Evolutionary conservation across 2,329 filamentous ascomycete species (phyloP).

Genomic region (Verticillium albo-atrum): DNA sequence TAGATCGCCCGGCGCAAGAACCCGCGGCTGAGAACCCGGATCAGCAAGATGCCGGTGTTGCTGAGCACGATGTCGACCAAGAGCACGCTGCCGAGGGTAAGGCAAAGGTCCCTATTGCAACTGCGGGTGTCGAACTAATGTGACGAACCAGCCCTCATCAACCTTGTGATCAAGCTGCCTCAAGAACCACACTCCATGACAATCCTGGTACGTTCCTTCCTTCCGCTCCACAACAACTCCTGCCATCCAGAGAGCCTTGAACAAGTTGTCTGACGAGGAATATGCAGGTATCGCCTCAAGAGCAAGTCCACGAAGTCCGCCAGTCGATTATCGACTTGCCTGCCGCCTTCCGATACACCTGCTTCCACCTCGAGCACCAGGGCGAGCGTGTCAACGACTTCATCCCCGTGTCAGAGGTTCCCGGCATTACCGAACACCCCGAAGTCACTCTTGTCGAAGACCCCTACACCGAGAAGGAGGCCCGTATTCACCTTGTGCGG

Average conservation of each 20-base stretch:
- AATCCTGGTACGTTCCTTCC: constrained; percentile 65
- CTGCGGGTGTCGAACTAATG: not conserved
- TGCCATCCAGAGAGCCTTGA: not conserved
- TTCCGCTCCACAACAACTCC: not conserved
- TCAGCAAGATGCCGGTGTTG: constrained; percentile 11
- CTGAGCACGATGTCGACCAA: not conserved
- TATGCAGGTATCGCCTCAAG: constrained; percentile 76
- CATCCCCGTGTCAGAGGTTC: constrained; percentile 83
- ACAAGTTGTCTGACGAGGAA: constrained; percentile 4
- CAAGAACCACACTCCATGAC: constrained; percentile 75
- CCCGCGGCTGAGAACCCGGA: not conserved
- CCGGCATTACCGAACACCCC: constrained; percentile 70
- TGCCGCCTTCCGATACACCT: constrained; percentile 92
- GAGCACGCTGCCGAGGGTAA: constrained; percentile 27
- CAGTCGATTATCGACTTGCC: constrained; percentile 95
- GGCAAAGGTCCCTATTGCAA: not conserved
- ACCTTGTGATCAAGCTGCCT: constrained; percentile 74
- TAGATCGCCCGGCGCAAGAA: not conserved
- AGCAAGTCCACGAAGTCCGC: constrained; percentile 95
- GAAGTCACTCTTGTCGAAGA: constrained; percentile 84
- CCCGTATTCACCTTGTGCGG: constrained; percentile 86
- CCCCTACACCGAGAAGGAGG: constrained; percentile 97
- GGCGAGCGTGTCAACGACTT: constrained; percentile 93
- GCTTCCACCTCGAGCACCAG: constrained; percentile 93
- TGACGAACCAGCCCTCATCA: constrained; percentile 41